Evolutionary conservation across 2,329 filamentous ascomycete species (phyloP), one percentile per base, ranked within the genome.

Genomic region (Pseudogymnoascus pannorum): DNA sequence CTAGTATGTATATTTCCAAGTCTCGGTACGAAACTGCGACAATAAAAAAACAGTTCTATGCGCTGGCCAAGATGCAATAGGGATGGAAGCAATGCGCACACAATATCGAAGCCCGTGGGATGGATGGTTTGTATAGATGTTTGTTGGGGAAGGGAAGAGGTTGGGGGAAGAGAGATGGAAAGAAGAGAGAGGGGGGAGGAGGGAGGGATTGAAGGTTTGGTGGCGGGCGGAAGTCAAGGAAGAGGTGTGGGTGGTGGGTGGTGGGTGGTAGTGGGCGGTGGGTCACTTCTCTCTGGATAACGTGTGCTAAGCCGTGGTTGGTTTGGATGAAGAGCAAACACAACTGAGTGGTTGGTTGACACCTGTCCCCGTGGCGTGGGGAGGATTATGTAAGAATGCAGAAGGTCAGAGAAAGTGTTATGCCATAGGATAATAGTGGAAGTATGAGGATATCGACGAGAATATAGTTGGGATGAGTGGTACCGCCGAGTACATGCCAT

Each of bases 1-100:
- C 42, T 48, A 48, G 42, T 48, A 40, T 36, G n/a, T n/a, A 38
- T 38, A 48, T 48, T 20, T 48, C 42, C 42, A 48, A 48, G 24
- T n/a, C 42, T 20, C 6, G 42, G 20, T 11, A 20, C 42, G 42
- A 24, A 48, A 48, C 12, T 44, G 40, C 40, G 40, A 44, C 20
- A 48, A 48, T 11, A 20, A 48, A 24, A 48, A 48, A 44, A 44
- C 40, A 44, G 40, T 42, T 16, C 40, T 44, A 44, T 44, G 40
- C 40, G 40, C 40, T 44, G 42, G 42, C 42, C 42, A 48, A 3
- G 20, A 26, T 48, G 42, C 42, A 48, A 20, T 3, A 48, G 6
- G 12, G 40, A 44, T 44, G 40, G 40, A 44, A 44, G 40, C 40
- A 44, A 44, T 44, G 20, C 40, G 24, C 40, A 44, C 18, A 44